Evolutionary conservation across 2,329 filamentous ascomycete genomes (phyloP).

Genomic region (Aspergillus amoenus): DNA sequence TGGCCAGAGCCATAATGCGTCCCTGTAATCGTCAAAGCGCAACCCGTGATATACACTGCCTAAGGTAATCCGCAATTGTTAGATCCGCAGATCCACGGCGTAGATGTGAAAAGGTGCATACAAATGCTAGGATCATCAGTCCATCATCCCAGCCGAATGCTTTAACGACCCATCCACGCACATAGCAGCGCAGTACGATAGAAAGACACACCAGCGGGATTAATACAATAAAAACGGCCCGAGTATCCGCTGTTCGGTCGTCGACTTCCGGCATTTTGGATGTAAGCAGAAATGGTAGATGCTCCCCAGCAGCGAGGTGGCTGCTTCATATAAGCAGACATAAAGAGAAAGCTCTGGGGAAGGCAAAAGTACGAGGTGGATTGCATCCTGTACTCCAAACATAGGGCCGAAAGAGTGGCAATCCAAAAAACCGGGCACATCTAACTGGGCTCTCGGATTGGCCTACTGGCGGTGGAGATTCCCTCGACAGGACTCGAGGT

Average conservation of each 20-base stretch:
- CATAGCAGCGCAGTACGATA: slow-evolving; percentile 32
- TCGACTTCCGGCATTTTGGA: slow-evolving; percentile 19
- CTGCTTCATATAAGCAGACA: not conserved
- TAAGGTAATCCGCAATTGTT: not conserved
- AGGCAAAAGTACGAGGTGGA: not conserved
- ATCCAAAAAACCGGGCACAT: too few relatives aligned
- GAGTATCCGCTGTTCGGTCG: slow-evolving; percentile 24
- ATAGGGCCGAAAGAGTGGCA: too few relatives aligned
- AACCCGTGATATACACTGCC: slow-evolving; percentile 31
- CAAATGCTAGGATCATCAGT: slow-evolving; percentile 30
- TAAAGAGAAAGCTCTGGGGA: not conserved
- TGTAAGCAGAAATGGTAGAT: not conserved
- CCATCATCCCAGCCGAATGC: slow-evolving; percentile 36
- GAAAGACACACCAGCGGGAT: slow-evolving; percentile 27
- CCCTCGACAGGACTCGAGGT: too few relatives aligned
- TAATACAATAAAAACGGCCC: slow-evolving; percentile 27
- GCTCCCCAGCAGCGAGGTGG: not conserved
- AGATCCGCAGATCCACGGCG: not conserved
- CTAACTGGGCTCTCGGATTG: too few relatives aligned
- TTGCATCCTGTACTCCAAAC: not conserved
- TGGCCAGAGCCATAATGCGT: slow-evolving; percentile 30
- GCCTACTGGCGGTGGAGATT: too few relatives aligned
- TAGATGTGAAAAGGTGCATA: slow-evolving; percentile 9
- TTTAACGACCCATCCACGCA: slow-evolving; percentile 30
- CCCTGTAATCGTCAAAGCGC: slow-evolving; percentile 31